Evolutionary conservation across 1,139 yeast species (phyloP).

Genomic region (Taphrina communis): DNA sequence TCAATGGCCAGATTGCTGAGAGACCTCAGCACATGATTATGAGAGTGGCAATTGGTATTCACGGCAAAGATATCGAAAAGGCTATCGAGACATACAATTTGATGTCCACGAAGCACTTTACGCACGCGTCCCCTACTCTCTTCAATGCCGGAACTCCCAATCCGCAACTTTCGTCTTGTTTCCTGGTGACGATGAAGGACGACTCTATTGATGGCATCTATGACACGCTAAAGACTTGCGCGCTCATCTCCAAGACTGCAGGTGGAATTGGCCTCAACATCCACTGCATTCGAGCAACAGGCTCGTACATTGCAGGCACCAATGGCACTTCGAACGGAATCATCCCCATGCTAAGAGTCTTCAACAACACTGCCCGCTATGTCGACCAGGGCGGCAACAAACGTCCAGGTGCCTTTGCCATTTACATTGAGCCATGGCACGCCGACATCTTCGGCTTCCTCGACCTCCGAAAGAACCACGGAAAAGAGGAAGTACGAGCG

Average conservation of each 20-base stretch:
- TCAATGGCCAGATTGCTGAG: slow-evolving; percentile 77
- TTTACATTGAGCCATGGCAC: slow-evolving; percentile 92
- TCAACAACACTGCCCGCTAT: slow-evolving; percentile 87
- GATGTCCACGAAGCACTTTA: slow-evolving; percentile 83
- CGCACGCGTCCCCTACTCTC: slow-evolving; percentile 88
- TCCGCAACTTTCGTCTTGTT: slow-evolving; percentile 88
- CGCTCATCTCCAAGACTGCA: slow-evolving; percentile 84
- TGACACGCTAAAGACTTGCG: slow-evolving; percentile 83
- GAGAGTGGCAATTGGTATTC: slow-evolving; percentile 90
- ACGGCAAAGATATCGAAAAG: slow-evolving; percentile 71
- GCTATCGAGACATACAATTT: slow-evolving; percentile 80
- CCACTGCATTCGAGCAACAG: slow-evolving; percentile 82
- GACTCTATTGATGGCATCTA: slow-evolving; percentile 91
- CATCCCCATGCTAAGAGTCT: slow-evolving; percentile 88
- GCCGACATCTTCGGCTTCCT: slow-evolving; percentile 82
- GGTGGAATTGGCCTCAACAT: slow-evolving; percentile 90
- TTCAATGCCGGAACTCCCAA: slow-evolving; percentile 89
- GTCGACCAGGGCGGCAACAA: slow-evolving; percentile 96
- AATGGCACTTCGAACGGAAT: slow-evolving; percentile 89
- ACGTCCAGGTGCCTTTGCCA: slow-evolving; percentile 91
- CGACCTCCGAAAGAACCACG: slow-evolving; percentile 86
- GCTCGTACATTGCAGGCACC: slow-evolving; percentile 86
- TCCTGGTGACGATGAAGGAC: slow-evolving; percentile 84
- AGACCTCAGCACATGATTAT: slow-evolving; percentile 88
- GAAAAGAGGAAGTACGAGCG: slow-evolving; percentile 88